Conservation (phyloP, 495 filamentous ascomycete species). For the Amniculicola lignicola region DNA sequence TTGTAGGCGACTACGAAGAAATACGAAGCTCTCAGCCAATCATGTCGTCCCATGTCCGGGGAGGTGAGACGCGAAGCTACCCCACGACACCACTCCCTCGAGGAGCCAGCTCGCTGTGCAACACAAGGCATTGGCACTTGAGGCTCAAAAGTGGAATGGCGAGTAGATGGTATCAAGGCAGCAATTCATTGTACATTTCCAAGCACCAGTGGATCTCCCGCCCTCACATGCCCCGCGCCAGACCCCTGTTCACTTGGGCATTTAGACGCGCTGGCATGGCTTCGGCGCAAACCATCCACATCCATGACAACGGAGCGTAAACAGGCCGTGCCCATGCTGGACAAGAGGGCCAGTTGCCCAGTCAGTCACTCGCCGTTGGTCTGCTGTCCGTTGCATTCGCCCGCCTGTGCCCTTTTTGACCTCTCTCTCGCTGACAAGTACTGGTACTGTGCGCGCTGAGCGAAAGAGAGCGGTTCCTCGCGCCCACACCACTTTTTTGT, state of each 20-base stretch:
- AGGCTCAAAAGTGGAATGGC: too few species aligned
- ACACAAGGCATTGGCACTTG: neutral
- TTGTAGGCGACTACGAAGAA: too few species aligned
- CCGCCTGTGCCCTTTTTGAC: neutral
- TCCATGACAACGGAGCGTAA: conserved; percentile 34
- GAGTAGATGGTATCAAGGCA: too few species aligned
- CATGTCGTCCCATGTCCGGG: neutral
- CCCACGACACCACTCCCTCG: neutral
- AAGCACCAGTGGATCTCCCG: too few species aligned
- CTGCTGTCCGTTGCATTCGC: neutral
- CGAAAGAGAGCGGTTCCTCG: neutral
- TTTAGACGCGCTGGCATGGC: conserved; percentile 20
- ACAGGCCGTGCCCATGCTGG: conserved; percentile 25
- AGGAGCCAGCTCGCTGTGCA: neutral
- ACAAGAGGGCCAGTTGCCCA: neutral
- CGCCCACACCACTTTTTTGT: neutral
- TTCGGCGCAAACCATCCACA: too few species aligned
- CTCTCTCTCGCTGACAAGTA: too few species aligned
- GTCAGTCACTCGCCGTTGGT: neutral
- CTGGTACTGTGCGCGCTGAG: too few species aligned
- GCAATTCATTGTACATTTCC: too few species aligned
- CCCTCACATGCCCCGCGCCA: neutral
- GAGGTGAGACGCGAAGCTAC: conserved; percentile 2
- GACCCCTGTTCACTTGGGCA: conserved; percentile 1
- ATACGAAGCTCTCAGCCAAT: conserved; percentile 1